A percentile compares a stretch with the other conserved stretches of the same genome.
These are phyloP conservation scores for Ustilago shanxiensis DNA, from an alignment of 1,284 basidiomycete species.

Conservation along the genomic window DNA sequence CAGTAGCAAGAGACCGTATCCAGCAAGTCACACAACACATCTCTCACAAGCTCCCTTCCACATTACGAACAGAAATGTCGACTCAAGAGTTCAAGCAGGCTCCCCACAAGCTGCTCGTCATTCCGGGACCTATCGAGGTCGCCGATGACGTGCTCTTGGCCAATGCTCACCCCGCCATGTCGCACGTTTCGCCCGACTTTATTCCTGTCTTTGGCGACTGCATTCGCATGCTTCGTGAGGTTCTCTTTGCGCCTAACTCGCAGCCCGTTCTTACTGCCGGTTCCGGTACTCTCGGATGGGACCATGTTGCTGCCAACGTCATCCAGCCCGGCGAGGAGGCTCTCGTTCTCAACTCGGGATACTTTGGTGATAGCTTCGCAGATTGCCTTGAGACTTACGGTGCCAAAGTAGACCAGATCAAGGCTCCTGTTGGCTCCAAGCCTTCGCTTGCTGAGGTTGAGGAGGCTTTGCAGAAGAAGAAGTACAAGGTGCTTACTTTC, in stretches of 20 bases:
- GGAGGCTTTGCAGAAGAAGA: conserved; percentile 81
- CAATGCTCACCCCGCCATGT: conserved; percentile 69
- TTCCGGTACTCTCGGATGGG: conserved; percentile 94
- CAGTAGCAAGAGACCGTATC: conserved; percentile 39
- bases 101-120: conserved; percentile 71
- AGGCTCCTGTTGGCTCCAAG: conserved; percentile 83
- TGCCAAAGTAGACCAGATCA: conserved; percentile 87
- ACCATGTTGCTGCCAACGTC: conserved; percentile 76
- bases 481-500: conserved; percentile 90
- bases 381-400: conserved; percentile 80
- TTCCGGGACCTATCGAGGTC: conserved; percentile 86
- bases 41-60: conserved; percentile 49
- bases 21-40: conserved; percentile 46
- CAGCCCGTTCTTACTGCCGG: conserved; percentile 85
- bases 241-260: conserved; percentile 74
- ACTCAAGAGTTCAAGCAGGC: conserved; percentile 62
- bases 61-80: conserved; percentile 47
- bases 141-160: conserved; percentile 77
- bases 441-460: conserved; percentile 78
- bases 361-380: conserved; percentile 69
- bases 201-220: conserved; percentile 89
- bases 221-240: conserved; percentile 83
- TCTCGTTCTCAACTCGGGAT: conserved; percentile 78
- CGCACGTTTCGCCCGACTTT: conserved; percentile 90
- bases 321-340: conserved; percentile 82